Base-by-base conservation (phyloP, 2,329 filamentous ascomycete genomes). In the Colletotrichum tropicale region DNA sequence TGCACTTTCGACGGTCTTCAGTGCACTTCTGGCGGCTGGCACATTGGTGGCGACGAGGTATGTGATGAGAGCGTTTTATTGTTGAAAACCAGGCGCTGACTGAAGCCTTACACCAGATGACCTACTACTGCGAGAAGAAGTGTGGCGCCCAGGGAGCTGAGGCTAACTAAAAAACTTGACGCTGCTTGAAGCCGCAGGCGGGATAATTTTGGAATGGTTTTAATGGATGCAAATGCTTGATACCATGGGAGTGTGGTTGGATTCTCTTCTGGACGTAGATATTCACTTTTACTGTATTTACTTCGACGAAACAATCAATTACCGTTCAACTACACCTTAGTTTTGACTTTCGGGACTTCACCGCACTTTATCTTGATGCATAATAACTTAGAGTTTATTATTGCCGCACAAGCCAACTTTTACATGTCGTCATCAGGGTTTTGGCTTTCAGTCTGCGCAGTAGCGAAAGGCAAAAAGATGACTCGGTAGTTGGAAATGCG, bases 51-150 rank as follows among this genome's bases (percentile, higher is more conserved):
- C 13, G 77, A 78, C 55, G 77, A 75, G 72, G 71, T 70, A 43
- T 34, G 43, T 28, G 16, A 16, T 21, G 43, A 12, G 12, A 16
- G 32, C 13, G 1, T 18, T 36, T 52, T 18, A 9, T n/a, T 24
- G 21, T 66, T n/a, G 16, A 15, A 15, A 5, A 52, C 8, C 34
- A n/a, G 2, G 43, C 26, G 16, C 70, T 72, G 26, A 72, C 21
- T 5, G 26, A 34, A 24, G n/a, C 13, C 26, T 21, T 8, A 16
- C 15, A 26, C 8, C 30, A 78, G 75, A 73, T 77, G n/a, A 74
- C 43, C 61, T 77, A 78, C 70, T 78, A 78, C 66, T 78, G 77
- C 58, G 48, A 71, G 26, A 71, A 77, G 70, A 77, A 78, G 66
- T 78, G 77, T 26, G 75, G 77, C 32, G 55, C 75, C 12, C 34